Evolutionary conservation across 2,329 filamentous ascomycete species (phyloP), one percentile per base, ranked within the genome.

Genomic region (Nemania diffusa): DNA sequence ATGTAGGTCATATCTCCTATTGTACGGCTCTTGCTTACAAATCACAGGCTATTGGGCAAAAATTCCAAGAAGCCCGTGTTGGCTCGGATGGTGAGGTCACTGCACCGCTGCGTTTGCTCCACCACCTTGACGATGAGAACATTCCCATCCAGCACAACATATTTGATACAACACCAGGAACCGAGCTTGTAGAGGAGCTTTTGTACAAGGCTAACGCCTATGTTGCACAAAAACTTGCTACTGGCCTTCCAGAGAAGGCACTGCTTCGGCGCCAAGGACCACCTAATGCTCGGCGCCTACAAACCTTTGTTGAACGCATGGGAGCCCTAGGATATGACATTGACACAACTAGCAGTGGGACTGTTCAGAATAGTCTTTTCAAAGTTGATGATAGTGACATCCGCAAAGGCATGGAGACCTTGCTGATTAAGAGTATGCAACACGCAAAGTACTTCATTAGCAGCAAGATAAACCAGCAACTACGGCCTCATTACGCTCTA

Each of bases 101-200:
- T 74, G 92, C 94, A 37, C 91, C 95, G 46, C 88, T 99, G 59
- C 92, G 96, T 64, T 87, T 99, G 53, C 84, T 98, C 69, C 94
- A 97, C 80, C 94, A 97, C 81, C 87, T 98, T 46, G 96, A 99
- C 73, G 96, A 99, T 74, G 96, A 99, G 84, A 98, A 98, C 79
- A 93, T 97, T 60, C 96, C 95, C 2, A 94, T 98, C 46, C 94
- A 97, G 82, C 89, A 93, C 78, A 99, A 98, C 82, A 92, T 99
- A 71, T 99, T 98, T 76, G 91, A 97, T 79, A 95, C 93, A 32
- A 93, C 93, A 13, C 85, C 91, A 9, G 93, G 94, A 2, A 93
- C 97, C 70, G 95, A 98, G 81, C 88, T 98, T 70, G 93, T 97
- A 51, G 96, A 99, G 79, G 96, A 99, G 83, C 85, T 99, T 60